Evolutionary conservation across 2,329 filamentous ascomycete genomes (phyloP).

Genomic region (Curvularia eragrostidis): DNA sequence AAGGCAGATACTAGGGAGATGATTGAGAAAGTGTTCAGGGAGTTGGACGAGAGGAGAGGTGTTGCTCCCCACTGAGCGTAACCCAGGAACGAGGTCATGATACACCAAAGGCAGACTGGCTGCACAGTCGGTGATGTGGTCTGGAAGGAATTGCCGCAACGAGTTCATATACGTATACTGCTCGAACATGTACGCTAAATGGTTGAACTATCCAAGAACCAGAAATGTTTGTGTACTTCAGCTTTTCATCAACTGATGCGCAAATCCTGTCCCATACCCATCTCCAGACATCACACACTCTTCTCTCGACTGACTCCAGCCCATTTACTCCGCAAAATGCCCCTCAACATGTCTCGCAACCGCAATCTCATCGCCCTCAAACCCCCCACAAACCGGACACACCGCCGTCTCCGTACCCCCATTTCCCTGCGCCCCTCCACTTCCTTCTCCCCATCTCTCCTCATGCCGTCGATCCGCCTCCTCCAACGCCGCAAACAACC

Average conservation of each 20-base stretch:
- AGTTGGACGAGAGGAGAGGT: background rate
- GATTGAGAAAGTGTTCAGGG: background rate
- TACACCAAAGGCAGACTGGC: no score
- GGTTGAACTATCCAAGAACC: background rate
- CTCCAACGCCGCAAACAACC: conserved; percentile 36
- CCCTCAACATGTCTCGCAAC: conserved; percentile 70
- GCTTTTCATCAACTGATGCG: no score
- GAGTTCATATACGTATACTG: background rate
- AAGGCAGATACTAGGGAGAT: background rate
- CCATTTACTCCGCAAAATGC: conserved; percentile 55
- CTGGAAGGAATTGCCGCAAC: background rate
- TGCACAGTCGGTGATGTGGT: background rate
- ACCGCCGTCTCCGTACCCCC: conserved; percentile 38
- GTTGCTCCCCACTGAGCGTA: background rate
- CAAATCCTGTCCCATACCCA: background rate
- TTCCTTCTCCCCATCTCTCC: conserved; percentile 25
- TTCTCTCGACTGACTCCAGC: background rate
- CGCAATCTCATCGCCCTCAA: conserved; percentile 72
- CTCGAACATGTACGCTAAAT: background rate
- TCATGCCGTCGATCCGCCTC: conserved; percentile 36
- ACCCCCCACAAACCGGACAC: conserved; percentile 71
- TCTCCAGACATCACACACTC: background rate
- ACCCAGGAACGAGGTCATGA: background rate
- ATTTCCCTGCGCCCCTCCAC: conserved; percentile 1
- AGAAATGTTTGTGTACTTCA: background rate